A percentile compares a stretch with the other conserved stretches of the same genome.
Evolutionary conservation across 495 filamentous ascomycete species (phyloP).

Genomic region (Neohortaea acidophila): DNA sequence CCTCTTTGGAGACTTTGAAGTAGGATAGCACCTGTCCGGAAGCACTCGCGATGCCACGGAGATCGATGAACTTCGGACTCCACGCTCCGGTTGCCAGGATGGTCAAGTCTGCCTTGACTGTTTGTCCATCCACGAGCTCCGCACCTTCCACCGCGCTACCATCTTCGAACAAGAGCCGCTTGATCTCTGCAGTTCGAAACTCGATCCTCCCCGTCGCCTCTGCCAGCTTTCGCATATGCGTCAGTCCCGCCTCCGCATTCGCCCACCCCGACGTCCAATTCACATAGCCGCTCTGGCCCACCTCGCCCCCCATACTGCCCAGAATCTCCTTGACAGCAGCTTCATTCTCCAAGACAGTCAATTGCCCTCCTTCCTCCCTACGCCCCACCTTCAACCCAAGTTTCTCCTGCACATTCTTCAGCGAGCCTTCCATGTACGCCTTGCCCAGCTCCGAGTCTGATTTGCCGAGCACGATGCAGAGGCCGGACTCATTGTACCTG

Average conservation of each 20-base stretch:
- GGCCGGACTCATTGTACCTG: slow-evolving; percentile 61
- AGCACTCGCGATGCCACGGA: slow-evolving; percentile 57
- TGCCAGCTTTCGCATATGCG: slow-evolving; percentile 38
- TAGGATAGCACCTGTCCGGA: slow-evolving; percentile 75
- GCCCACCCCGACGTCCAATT: slow-evolving; percentile 74
- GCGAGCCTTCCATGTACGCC: slow-evolving; percentile 48
- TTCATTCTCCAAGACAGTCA: slow-evolving; percentile 22
- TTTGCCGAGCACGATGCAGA: slow-evolving; percentile 47
- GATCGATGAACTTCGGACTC: slow-evolving; percentile 60
- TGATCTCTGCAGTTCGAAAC: slow-evolving; percentile 49
- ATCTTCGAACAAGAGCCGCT: slow-evolving; percentile 31
- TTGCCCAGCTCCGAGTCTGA: slow-evolving; percentile 22
- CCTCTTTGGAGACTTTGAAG: slow-evolving; percentile 49
- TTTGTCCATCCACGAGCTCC: slow-evolving; percentile 35
- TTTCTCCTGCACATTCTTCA: slow-evolving; percentile 43
- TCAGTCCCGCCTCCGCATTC: slow-evolving; percentile 60
- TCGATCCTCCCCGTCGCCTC: slow-evolving; percentile 43
- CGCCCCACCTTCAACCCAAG: slow-evolving; percentile 37
- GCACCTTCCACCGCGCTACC: slow-evolving; percentile 35
- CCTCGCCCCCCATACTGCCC: slow-evolving; percentile 31
- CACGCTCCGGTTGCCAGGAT: slow-evolving; percentile 78
- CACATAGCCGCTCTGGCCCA: slow-evolving; percentile 59
- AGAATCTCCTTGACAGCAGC: slow-evolving; percentile 36
- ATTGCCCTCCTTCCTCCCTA: slow-evolving; percentile 28
- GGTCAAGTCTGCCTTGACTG: slow-evolving; percentile 52